Percentiles rank a stretch among this genome's conserved stretches.
Conservation (phyloP, 2,329 filamentous ascomycete species). For the Diplodia corticola region DNA sequence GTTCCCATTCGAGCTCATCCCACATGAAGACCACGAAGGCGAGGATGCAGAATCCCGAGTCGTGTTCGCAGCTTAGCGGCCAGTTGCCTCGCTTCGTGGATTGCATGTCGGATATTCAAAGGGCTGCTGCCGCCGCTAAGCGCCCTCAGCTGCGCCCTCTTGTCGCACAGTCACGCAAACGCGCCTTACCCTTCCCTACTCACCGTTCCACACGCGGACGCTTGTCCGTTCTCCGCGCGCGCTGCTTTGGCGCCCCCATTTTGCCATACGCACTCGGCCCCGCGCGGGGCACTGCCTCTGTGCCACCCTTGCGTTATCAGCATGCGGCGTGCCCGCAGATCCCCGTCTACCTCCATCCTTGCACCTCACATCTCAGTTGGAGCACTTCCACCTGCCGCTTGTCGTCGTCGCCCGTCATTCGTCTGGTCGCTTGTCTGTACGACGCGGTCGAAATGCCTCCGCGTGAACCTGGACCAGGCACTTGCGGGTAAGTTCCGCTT, state of each 20-base stretch:
- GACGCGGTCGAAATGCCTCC: background rate
- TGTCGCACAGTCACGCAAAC: slow-evolving; percentile 14
- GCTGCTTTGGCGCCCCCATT: background rate
- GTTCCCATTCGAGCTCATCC: background rate
- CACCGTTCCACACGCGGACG: background rate
- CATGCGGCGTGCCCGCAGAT: background rate
- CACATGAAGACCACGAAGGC: background rate
- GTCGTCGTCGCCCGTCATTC: background rate
- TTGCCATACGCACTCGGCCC: background rate
- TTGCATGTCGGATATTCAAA: background rate
- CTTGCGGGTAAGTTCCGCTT: background rate
- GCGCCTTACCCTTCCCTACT: background rate
- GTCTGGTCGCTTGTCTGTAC: background rate
- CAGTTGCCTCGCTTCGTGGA: background rate
- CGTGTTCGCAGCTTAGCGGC: background rate
- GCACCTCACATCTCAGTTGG: background rate
- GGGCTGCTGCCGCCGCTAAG: slow-evolving; percentile 1
- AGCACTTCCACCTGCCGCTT: background rate
- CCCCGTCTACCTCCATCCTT: background rate
- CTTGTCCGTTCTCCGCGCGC: slow-evolving; percentile 7
- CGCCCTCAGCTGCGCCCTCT: slow-evolving; percentile 6
- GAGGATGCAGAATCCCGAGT: background rate
- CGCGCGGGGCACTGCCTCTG: background rate
- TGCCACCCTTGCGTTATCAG: slow-evolving; percentile 15
- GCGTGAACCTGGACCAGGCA: background rate